Conservation (phyloP, 2,329 filamentous ascomycete genomes). For the Botrytis tulipae region DNA sequence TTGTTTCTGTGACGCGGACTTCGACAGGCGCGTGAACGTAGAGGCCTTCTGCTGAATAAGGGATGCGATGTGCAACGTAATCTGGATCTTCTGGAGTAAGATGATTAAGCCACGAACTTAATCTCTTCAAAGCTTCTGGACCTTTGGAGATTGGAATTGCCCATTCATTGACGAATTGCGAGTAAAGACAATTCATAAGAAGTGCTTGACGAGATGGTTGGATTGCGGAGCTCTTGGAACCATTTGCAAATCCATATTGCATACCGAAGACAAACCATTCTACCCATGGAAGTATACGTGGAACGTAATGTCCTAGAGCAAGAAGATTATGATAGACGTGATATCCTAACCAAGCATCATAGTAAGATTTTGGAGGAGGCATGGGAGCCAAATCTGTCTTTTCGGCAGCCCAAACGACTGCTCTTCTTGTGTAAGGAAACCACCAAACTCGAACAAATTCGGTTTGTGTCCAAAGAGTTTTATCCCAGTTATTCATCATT, state of each 20-base stretch:
- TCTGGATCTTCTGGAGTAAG: constrained; percentile 60
- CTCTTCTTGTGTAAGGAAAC: constrained; percentile 87
- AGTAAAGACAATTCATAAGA: constrained; percentile 96
- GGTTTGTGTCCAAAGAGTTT: constrained; percentile 73
- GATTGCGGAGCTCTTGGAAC: constrained; percentile 67
- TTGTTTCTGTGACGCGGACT: constrained; percentile 79
- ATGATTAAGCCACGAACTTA: constrained; percentile 80
- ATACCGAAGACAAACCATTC: constrained; percentile 98
- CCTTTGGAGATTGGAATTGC: constrained; percentile 82
- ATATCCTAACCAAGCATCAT: constrained; percentile 78
- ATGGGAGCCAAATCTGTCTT: constrained; percentile 62
- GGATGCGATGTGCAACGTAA: constrained; percentile 67
- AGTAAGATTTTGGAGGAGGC: constrained; percentile 66
- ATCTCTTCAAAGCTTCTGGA: constrained; percentile 78
- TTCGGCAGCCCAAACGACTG: constrained; percentile 86
- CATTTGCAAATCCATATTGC: constrained; percentile 87
- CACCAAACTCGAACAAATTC: constrained; percentile 97
- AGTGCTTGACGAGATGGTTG: constrained; percentile 78
- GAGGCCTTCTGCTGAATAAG: constrained; percentile 73
- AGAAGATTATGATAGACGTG: constrained; percentile 91
- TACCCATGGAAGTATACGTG: constrained; percentile 77
- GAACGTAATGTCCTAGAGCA: constrained; percentile 73
- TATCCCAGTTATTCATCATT: constrained; percentile 70
- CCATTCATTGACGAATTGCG: constrained; percentile 99
- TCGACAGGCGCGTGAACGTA: constrained; percentile 91